phyloP scores from a whole-genome alignment of 2,329 filamentous ascomycete species.

The Xylaria sp. region DNA sequence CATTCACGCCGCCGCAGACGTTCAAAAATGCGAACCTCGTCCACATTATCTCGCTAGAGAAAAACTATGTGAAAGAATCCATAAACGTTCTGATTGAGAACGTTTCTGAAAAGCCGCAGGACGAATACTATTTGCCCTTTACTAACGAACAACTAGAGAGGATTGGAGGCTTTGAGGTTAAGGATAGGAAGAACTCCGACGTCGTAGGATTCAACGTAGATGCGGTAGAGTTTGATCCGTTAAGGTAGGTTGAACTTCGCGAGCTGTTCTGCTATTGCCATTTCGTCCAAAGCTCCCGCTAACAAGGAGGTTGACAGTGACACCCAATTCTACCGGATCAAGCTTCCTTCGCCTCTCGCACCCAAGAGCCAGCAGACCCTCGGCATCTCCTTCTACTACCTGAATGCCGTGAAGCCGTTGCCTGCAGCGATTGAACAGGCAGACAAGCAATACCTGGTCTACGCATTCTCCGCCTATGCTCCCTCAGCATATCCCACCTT shows the following conservation, averaged over 20 bases:
- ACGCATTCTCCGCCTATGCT: constrained; percentile 86
- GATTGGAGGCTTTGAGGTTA: constrained; percentile 88
- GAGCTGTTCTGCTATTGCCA: not conserved
- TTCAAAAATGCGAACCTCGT: constrained; percentile 96
- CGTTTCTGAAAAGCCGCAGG: constrained; percentile 78
- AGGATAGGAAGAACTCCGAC: constrained; percentile 84
- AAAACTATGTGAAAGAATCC: constrained; percentile 88
- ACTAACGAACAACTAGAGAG: constrained; percentile 78
- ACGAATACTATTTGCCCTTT: constrained; percentile 92
- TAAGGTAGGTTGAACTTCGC: constrained; percentile 60
- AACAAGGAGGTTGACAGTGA: constrained; percentile 60
- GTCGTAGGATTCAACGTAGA: constrained; percentile 76
- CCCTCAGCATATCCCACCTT: constrained; percentile 84
- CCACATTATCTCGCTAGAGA: constrained; percentile 90
- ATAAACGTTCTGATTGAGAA: constrained; percentile 97
- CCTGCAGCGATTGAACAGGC: constrained; percentile 85
- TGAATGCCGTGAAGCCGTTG: constrained; percentile 82
- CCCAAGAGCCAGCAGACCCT: constrained; percentile 85
- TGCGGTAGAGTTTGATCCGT: constrained; percentile 70
- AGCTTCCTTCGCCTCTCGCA: constrained; percentile 78
- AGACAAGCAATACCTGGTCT: constrained; percentile 86
- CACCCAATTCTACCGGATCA: constrained; percentile 85
- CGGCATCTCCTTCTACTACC: constrained; percentile 84
- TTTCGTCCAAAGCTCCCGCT: constrained; percentile 35
- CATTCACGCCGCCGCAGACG: constrained; percentile 86